Evolutionary conservation across 2,329 filamentous ascomycete genomes (phyloP).

Genomic region (Pseudofabraea citricarpa): DNA sequence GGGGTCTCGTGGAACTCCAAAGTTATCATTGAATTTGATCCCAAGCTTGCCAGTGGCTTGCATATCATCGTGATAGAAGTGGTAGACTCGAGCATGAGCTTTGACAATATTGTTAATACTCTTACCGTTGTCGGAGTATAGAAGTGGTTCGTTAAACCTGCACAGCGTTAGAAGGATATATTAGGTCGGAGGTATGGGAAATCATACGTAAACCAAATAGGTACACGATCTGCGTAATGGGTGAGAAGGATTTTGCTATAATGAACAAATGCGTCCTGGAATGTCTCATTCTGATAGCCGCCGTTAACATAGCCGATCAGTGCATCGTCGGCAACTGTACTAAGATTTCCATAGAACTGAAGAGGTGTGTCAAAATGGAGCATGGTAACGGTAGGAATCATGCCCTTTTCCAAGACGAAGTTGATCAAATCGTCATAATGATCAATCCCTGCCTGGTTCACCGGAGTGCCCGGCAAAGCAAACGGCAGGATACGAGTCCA

Average conservation of each 20-base stretch:
- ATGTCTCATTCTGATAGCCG: conserved; percentile 39
- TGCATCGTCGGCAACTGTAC: conserved; percentile 10
- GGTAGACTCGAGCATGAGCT: conserved; percentile 41
- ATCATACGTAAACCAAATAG: conserved; percentile 40
- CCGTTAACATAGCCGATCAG: conserved; percentile 32
- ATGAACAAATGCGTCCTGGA: conserved; percentile 44
- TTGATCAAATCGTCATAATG: conserved; percentile 50
- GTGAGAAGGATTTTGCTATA: conserved; percentile 46
- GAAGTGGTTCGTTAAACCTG: conserved; percentile 44
- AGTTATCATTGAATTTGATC: conserved; percentile 36
- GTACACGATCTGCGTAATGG: conserved; percentile 44
- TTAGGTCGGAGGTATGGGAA: neutral
- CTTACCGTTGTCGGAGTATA: conserved; percentile 35
- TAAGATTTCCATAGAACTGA: conserved; percentile 33
- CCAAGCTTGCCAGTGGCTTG: conserved; percentile 43
- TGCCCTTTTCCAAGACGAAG: conserved; percentile 41
- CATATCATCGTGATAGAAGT: conserved; percentile 48
- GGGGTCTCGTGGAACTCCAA: conserved; percentile 40
- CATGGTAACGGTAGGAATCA: conserved; percentile 42
- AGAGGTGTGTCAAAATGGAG: conserved; percentile 44
- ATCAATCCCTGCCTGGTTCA: conserved; percentile 43
- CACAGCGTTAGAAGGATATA: neutral
- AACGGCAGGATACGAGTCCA: conserved; percentile 50
- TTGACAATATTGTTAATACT: conserved; percentile 35
- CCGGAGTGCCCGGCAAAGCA: conserved; percentile 40